These are phyloP conservation scores for Septoria linicola DNA, from an alignment of 2,329 filamentous ascomycete genomes.

Conservation along the genomic window DNA sequence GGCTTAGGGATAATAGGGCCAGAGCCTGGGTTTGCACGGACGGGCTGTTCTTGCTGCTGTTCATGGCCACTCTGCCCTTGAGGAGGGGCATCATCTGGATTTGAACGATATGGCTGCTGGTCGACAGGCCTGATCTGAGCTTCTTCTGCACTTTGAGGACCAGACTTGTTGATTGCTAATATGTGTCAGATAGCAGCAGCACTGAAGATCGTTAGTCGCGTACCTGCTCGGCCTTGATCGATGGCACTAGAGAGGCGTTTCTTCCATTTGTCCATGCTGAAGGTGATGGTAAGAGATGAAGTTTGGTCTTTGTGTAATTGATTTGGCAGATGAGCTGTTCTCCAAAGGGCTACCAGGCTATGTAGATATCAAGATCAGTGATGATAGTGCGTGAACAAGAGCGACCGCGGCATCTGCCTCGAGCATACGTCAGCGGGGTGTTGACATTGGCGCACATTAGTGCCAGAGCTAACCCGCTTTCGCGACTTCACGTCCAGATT, in stretches of 20 bases:
- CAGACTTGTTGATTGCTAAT: conserved; percentile 8
- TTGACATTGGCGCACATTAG: conserved; percentile 11
- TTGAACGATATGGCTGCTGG: conserved; percentile 8
- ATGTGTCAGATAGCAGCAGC: background rate
- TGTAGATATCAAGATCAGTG: no score
- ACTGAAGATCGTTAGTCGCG: background rate
- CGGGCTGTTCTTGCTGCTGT: conserved; percentile 6
- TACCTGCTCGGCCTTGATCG: conserved; percentile 11
- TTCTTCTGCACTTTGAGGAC: conserved; percentile 2
- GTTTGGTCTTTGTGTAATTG: background rate
- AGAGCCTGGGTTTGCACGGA: conserved; percentile 7
- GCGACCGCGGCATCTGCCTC: background rate
- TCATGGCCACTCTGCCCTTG: background rate
- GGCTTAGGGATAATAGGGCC: conserved; percentile 18
- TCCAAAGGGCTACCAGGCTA: no score
- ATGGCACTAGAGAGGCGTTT: conserved; percentile 5
- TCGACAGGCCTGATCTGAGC: conserved; percentile 12
- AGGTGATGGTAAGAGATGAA: background rate
- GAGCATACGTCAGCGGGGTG: conserved; percentile 14
- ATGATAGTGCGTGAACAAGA: background rate
- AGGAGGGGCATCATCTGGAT: background rate
- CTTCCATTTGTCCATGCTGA: conserved; percentile 10
- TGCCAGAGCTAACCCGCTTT: conserved; percentile 9
- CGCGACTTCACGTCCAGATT: background rate
- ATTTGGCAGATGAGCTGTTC: background rate